Conservation (phyloP, 495 filamentous ascomycete genomes). For the Xylaria sp. region DNA sequence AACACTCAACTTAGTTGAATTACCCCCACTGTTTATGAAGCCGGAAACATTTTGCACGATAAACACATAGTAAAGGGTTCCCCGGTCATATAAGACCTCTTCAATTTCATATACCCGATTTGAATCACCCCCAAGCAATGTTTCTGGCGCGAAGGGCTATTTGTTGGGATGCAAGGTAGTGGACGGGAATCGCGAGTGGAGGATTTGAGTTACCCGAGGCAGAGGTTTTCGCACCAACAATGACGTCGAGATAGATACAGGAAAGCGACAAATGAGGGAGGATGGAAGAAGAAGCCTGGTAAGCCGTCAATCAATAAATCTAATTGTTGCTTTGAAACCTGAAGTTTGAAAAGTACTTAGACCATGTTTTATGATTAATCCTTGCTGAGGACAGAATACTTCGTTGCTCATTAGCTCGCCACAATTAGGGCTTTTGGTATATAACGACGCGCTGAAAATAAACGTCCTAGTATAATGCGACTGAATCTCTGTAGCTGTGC, state of each 20-base stretch:
- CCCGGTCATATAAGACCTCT: constrained; percentile 32
- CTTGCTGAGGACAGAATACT: background rate
- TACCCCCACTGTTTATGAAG: background rate
- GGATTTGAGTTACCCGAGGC: background rate
- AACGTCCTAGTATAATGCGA: too few species aligned
- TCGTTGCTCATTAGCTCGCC: too few species aligned
- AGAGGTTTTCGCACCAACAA: constrained; percentile 1
- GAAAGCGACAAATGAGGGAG: background rate
- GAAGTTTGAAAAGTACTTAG: background rate
- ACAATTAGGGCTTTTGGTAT: too few species aligned
- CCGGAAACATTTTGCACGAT: constrained; percentile 35
- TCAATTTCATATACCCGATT: constrained; percentile 34
- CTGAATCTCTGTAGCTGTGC: too few species aligned
- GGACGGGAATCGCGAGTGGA: constrained; percentile 12
- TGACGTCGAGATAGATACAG: background rate
- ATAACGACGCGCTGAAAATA: too few species aligned
- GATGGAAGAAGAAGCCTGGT: background rate
- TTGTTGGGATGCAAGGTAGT: background rate
- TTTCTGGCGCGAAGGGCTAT: constrained; percentile 32
- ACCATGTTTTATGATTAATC: background rate
- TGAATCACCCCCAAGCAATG: constrained; percentile 34
- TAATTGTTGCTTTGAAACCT: background rate
- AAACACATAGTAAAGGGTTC: constrained; percentile 38
- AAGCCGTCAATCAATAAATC: background rate
- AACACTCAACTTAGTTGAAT: constrained; percentile 14